These are phyloP conservation scores for Saccharomycopsis schoenii DNA, from an alignment of 805 yeast species.

Conservation along the genomic window DNA sequence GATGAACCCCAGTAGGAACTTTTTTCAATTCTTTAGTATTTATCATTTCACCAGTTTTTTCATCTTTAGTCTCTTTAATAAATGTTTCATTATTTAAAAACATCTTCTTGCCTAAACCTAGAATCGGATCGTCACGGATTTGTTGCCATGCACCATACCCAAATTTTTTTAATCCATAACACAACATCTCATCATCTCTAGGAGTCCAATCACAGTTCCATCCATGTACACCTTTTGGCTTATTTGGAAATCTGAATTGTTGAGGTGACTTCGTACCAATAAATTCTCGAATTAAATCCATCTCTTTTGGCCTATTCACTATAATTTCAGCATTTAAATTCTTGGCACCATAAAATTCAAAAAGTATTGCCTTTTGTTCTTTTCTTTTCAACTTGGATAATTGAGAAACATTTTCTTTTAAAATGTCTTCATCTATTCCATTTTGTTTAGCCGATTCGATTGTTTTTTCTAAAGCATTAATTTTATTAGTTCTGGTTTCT, in stretches of 20 bases:
- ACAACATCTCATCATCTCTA: conserved; percentile 75
- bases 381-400: conserved; percentile 56
- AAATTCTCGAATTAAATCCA: conserved; percentile 51
- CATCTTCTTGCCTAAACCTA: conserved; percentile 77
- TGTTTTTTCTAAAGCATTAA: conserved; percentile 50
- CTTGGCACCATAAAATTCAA: conserved; percentile 81
- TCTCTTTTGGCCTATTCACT: conserved; percentile 73
- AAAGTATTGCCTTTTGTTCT: conserved; percentile 82
- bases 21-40: conserved; percentile 38
- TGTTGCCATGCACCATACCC: conserved; percentile 96
- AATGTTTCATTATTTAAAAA: conserved; percentile 41
- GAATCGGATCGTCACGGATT: conserved; percentile 89
- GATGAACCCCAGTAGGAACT: conserved; percentile 87
- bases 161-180: conserved; percentile 81
- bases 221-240: conserved; percentile 74
- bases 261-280: conserved; percentile 46
- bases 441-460: conserved; percentile 45
- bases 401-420: conserved; percentile 37
- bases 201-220: conserved; percentile 87
- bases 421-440: conserved; percentile 25
- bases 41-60: conserved; percentile 14
- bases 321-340: conserved; percentile 86
- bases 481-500: conserved; percentile 41
- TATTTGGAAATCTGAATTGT: conserved; percentile 46
- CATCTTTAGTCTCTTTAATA: conserved; percentile 26